These are phyloP conservation scores for Trametes sanguinea DNA, from an alignment of 768 basidiomycete species.

Conservation along the genomic window DNA sequence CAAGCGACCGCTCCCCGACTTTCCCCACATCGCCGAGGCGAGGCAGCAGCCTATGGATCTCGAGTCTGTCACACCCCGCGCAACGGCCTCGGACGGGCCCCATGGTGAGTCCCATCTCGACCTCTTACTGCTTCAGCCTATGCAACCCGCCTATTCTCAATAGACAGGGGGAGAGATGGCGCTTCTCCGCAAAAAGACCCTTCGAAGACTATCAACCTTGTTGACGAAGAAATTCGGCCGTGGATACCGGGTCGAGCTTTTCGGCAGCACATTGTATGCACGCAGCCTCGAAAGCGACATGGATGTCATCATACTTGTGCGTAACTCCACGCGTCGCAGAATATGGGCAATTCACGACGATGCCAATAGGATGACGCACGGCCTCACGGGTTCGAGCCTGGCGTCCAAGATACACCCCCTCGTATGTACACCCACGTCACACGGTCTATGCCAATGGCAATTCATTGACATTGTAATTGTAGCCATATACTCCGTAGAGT, in stretches of 20 bases:
- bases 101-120: too few relatives aligned
- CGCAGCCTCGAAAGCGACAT: conserved; percentile 46
- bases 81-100: too few relatives aligned
- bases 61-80: too few relatives aligned
- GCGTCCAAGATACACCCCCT: conserved; percentile 30
- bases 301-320: conserved; percentile 54
- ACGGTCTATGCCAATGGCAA: too few relatives aligned
- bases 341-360: not conserved
- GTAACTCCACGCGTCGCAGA: conserved; percentile 18
- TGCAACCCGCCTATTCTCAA: too few relatives aligned
- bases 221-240: not conserved
- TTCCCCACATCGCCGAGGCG: too few relatives aligned
- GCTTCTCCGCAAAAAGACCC: not conserved
- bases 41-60: too few relatives aligned
- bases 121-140: too few relatives aligned
- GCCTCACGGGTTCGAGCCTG: conserved; percentile 34
- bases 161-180: too few relatives aligned
- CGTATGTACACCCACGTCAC: conserved; percentile 24
- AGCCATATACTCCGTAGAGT: conserved; percentile 39
- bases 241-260: conserved; percentile 39
- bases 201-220: not conserved
- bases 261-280: conserved; percentile 56
- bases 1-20: too few relatives aligned
- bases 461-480: too few relatives aligned
- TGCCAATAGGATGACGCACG: conserved; percentile 35